Conservation (phyloP, 108 stramenopile species). For the Skeletonema costatum region DNA sequence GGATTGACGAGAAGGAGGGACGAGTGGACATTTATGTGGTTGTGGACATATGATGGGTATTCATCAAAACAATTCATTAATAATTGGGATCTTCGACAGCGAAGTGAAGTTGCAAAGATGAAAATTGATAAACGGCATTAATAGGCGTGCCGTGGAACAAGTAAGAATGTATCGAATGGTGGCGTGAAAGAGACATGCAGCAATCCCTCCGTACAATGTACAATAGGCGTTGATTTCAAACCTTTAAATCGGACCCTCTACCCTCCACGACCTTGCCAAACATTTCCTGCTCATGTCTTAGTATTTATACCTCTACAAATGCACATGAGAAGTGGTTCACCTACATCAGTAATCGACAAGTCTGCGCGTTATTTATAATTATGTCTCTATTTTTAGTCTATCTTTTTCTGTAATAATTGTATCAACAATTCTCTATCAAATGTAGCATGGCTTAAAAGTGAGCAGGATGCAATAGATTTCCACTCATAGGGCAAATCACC, state of each 20-base stretch:
- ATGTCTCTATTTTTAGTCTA: neutral
- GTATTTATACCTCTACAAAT: too few species aligned
- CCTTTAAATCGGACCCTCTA: too few species aligned
- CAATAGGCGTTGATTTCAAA: too few species aligned
- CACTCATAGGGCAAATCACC: conserved; percentile 18
- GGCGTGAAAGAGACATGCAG: neutral
- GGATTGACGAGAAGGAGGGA: conserved; percentile 36
- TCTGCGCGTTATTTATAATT: neutral
- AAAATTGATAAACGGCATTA: too few species aligned
- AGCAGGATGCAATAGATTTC: conserved; percentile 45
- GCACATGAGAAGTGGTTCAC: too few species aligned
- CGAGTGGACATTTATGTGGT: conserved; percentile 50
- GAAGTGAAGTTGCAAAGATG: neutral
- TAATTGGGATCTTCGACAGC: too few species aligned
- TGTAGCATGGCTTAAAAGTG: conserved; percentile 2
- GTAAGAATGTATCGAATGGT: neutral
- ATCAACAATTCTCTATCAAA: neutral
- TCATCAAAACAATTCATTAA: too few species aligned
- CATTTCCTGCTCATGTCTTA: too few species aligned
- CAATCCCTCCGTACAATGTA: too few species aligned
- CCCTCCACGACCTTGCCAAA: too few species aligned
- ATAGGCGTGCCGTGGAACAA: neutral
- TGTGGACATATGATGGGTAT: conserved; percentile 44
- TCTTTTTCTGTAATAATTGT: neutral
- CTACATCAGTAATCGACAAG: too few species aligned